Percentiles rank a stretch among this genome's conserved stretches.
Evolutionary conservation across 208 protist genomes (phyloP).

Genomic region (Leishmania braziliensis): DNA sequence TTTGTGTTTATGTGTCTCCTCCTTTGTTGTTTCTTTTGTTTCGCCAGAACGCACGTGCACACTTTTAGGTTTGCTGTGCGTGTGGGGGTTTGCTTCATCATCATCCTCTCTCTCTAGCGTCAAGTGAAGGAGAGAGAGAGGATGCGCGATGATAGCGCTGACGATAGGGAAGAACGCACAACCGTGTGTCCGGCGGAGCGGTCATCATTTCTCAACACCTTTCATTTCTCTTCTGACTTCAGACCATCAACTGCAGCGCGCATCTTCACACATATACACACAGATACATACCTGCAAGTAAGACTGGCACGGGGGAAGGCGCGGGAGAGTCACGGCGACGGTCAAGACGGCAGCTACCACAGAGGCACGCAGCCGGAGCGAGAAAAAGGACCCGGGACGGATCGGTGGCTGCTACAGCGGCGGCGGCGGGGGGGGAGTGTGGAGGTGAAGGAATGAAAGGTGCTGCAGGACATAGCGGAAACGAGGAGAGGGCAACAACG

Average conservation of each 20-base stretch:
- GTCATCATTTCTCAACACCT: not conserved
- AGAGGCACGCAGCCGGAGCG: not conserved
- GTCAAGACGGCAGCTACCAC: not conserved
- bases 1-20: slow-evolving; percentile 2
- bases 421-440: not conserved
- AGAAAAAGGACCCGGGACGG: not conserved
- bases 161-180: not conserved
- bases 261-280: slow-evolving; percentile 10
- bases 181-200: not conserved
- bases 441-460: not conserved
- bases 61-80: not conserved
- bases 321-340: not conserved
- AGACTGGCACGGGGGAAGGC: not conserved
- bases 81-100: not conserved
- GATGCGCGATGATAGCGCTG: not conserved
- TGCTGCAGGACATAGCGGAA: not conserved
- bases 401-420: not conserved
- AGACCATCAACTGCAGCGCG: not conserved
- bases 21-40: not conserved
- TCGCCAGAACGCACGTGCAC: not conserved
- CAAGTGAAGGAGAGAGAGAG: not conserved
- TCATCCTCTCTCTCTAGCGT: not conserved
- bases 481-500: not conserved
- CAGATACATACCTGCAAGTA: not conserved
- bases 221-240: not conserved